Percentiles rank a stretch among this genome's conserved stretches.
These are phyloP conservation scores for Camelina laxa DNA, from an alignment of 345 rosid species.

Conservation along the genomic window DNA sequence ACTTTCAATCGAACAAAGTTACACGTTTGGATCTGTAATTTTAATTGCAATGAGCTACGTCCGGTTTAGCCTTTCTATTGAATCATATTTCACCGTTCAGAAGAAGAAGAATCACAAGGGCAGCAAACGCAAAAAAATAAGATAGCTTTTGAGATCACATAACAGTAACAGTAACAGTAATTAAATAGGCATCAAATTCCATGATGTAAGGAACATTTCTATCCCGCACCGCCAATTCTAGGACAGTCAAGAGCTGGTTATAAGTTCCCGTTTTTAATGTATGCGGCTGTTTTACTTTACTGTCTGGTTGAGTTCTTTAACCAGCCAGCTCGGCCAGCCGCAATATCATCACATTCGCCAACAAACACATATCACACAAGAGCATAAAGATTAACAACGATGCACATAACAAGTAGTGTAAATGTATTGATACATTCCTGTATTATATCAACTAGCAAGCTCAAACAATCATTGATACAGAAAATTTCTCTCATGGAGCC, in stretches of 20 bases:
- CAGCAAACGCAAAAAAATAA: no score
- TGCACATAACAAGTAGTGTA: slow-evolving; percentile 18
- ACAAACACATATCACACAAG: not conserved
- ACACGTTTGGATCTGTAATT: not conserved
- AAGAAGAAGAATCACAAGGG: not conserved
- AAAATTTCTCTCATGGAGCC: slow-evolving; percentile 16
- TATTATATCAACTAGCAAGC: slow-evolving; percentile 32
- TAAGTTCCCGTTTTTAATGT: slow-evolving; percentile 53
- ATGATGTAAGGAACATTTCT: slow-evolving; percentile 54
- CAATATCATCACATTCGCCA: slow-evolving; percentile 38
- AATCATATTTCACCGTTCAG: not conserved
- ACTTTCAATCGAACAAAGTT: not conserved
- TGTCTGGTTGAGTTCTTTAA: slow-evolving; percentile 64
- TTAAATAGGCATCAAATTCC: not conserved
- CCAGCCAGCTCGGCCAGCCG: slow-evolving; percentile 98
- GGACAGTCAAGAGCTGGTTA: slow-evolving; percentile 76
- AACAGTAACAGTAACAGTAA: not conserved
- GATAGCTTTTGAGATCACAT: no score
- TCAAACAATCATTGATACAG: slow-evolving; percentile 44
- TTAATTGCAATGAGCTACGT: not conserved
- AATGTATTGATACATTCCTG: slow-evolving; percentile 34
- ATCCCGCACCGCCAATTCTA: slow-evolving; percentile 65
- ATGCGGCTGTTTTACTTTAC: slow-evolving; percentile 84
- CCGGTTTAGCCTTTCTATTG: not conserved
- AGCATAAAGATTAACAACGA: not conserved